Conservation (phyloP, 2,329 filamentous ascomycete genomes). For the Colletotrichum tropicicola region DNA sequence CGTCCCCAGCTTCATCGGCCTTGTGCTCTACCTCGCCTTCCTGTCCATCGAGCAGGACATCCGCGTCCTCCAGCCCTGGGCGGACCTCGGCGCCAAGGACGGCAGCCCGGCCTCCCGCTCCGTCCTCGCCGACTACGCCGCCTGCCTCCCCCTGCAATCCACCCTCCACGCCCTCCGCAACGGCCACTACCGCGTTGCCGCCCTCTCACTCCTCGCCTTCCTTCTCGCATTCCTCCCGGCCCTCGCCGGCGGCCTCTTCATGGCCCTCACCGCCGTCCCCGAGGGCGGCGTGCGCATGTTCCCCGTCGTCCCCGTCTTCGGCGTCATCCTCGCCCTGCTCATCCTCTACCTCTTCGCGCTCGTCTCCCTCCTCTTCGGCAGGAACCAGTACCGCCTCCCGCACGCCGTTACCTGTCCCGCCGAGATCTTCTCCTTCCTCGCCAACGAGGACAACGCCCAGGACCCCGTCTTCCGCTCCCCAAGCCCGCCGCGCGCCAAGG, state of each 20-base stretch:
- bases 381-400: conserved; percentile 72
- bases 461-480: conserved; percentile 79
- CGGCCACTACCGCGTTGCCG: conserved; percentile 72
- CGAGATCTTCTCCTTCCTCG: conserved; percentile 80
- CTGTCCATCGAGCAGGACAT: conserved; percentile 73
- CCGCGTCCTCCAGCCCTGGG: conserved; percentile 75
- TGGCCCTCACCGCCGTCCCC: conserved; percentile 67
- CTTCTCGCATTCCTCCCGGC: conserved; percentile 72
- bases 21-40: conserved; percentile 73
- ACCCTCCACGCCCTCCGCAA: conserved; percentile 66
- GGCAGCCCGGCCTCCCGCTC: conserved; percentile 71
- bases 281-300: conserved; percentile 68
- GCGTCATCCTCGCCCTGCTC: conserved; percentile 76
- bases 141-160: conserved; percentile 69
- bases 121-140: conserved; percentile 76
- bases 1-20: conserved; percentile 73
- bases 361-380: conserved; percentile 66
- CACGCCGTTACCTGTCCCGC: conserved; percentile 78
- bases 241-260: conserved; percentile 76
- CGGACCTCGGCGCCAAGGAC: conserved; percentile 63
- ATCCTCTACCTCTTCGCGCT: conserved; percentile 75
- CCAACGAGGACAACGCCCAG: conserved; percentile 74
- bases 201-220: conserved; percentile 66
- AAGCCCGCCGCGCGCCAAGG: conserved; percentile 69
- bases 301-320: conserved; percentile 78